Evolutionary conservation across 2,329 filamentous ascomycete species (phyloP), one percentile per base, ranked within the genome.

Genomic region (Colletotrichum sp.): DNA sequence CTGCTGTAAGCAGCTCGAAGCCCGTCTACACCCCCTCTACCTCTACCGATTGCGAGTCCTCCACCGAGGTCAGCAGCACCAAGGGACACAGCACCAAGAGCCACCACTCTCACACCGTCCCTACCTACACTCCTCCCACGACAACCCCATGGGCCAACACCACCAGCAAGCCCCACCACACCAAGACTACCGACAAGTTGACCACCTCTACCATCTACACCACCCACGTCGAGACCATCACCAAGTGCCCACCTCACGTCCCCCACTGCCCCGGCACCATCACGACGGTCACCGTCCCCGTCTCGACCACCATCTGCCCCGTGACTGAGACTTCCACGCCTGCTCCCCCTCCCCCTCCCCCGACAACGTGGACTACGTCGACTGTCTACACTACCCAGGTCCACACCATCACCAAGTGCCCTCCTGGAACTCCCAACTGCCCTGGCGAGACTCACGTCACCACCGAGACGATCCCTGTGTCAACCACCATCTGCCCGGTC

Each of bases 381-480:
- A 85, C 85, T 16, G 80, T 88, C 69, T 87, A 83, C 80, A 84
- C 83, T 63, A 87, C 84, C 15, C 77, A 77, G 8, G 80, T 91
- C 77, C 85, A 89, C 78, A 92, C 90, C 15, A 85, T 92, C 83
- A 91, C 88, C 80, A 88, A 87, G 60, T 92, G 90, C 82, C 87
- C 86, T 64, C 84, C 90, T 21, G 80, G 80, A 13, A 82, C 86
- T 4, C 80, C 79, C 59, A 79, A 85, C 82, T 87, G 85, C 79
- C 84, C 85, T 12, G 81, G 72, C 8, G 79, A 78, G 24, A 77
- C 80, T 28, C 79, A 82, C 28, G 81, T 86, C 44, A 85, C 84
- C n/a, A 88, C 86, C 6, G 78, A 80, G 77, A 79, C 82, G 36
- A 76, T 82, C 55, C 78, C 82, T 57, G 63, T 79, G 68, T 85